These are phyloP conservation scores for Zygotorulaspora chibaensis DNA, from an alignment of 805 yeast genomes.

Conservation along the genomic window DNA sequence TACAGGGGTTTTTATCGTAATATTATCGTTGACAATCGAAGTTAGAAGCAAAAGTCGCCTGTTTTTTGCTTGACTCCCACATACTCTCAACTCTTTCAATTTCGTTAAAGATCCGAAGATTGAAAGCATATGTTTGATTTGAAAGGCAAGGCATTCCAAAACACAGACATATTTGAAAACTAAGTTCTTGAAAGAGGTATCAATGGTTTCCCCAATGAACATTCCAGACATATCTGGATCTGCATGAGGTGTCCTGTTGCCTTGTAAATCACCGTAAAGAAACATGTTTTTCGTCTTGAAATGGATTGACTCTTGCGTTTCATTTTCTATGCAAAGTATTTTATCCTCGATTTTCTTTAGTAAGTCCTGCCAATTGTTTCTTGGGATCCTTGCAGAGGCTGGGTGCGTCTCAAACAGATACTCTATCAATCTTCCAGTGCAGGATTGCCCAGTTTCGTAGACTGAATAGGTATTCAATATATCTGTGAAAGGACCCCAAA, in stretches of 20 bases:
- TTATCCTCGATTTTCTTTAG: constrained; percentile 25
- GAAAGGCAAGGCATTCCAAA: constrained; percentile 50
- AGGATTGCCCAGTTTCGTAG: constrained; percentile 56
- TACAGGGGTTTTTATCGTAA: constrained; percentile 13
- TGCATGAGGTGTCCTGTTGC: constrained; percentile 55
- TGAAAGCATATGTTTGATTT: constrained; percentile 41
- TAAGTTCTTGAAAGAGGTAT: constrained; percentile 34
- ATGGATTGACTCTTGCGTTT: constrained; percentile 20
- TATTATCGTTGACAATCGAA: constrained; percentile 20
- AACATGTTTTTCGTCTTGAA: constrained; percentile 37
- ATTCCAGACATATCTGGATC: constrained; percentile 48
- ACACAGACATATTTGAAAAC: constrained; percentile 43
- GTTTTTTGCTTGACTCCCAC: constrained; percentile 55
- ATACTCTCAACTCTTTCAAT: constrained; percentile 38
- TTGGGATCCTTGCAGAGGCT: constrained; percentile 18
- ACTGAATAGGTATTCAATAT: constrained; percentile 29
- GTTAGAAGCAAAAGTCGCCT: constrained; percentile 37
- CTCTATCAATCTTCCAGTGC: constrained; percentile 52
- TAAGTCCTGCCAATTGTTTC: constrained; percentile 12
- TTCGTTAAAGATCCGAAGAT: constrained; percentile 22
- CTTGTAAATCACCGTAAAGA: constrained; percentile 53
- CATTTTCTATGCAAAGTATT: constrained; percentile 16
- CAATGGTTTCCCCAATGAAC: constrained; percentile 45
- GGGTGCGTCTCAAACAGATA: constrained; percentile 44
- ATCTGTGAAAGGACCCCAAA: constrained; percentile 58